A percentile compares a stretch with the other conserved stretches of the same genome.
Conservation (phyloP, 306 rosid genomes). For the Abrus pulchellus region DNA sequence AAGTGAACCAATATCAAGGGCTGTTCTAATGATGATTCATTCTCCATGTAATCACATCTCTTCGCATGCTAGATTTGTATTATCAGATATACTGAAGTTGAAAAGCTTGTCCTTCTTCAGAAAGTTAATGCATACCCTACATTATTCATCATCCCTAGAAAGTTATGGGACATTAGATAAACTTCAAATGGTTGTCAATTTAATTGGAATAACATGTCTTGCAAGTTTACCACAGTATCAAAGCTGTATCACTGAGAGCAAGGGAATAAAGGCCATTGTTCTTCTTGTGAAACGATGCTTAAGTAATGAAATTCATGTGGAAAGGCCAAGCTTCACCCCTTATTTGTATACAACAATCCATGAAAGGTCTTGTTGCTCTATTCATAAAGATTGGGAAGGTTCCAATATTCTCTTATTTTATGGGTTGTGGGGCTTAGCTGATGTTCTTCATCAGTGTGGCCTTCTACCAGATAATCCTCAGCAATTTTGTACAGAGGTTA, state of each 20-base stretch:
- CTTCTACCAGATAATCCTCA: slow-evolving; percentile 43
- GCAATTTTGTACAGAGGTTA: slow-evolving; percentile 44
- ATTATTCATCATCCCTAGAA: slow-evolving; percentile 55
- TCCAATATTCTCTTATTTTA: slow-evolving; percentile 66
- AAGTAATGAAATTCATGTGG: slow-evolving; percentile 53
- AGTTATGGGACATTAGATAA: slow-evolving; percentile 60
- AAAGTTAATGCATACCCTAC: slow-evolving; percentile 55
- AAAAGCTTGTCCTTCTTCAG: slow-evolving; percentile 58
- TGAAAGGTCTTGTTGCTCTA: slow-evolving; percentile 72
- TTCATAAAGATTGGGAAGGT: slow-evolving; percentile 79
- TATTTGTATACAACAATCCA: slow-evolving; percentile 59
- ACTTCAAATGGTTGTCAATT: slow-evolving; percentile 62
- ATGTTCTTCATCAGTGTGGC: slow-evolving; percentile 62
- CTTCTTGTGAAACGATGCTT: slow-evolving; percentile 69
- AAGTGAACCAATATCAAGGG: slow-evolving; percentile 72
- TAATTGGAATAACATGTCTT: slow-evolving; percentile 67
- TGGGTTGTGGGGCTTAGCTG: slow-evolving; percentile 77
- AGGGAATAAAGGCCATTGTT: slow-evolving; percentile 55
- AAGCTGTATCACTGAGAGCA: slow-evolving; percentile 54
- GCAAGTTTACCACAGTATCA: slow-evolving; percentile 63
- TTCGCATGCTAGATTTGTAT: slow-evolving; percentile 62
- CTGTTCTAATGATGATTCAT: slow-evolving; percentile 84
- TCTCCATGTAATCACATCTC: slow-evolving; percentile 83
- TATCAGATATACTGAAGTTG: slow-evolving; percentile 58
- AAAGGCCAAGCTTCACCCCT: slow-evolving; percentile 60